Conservation (phyloP, 2,329 filamentous ascomycete genomes). For the Stylonectria norvegica region DNA sequence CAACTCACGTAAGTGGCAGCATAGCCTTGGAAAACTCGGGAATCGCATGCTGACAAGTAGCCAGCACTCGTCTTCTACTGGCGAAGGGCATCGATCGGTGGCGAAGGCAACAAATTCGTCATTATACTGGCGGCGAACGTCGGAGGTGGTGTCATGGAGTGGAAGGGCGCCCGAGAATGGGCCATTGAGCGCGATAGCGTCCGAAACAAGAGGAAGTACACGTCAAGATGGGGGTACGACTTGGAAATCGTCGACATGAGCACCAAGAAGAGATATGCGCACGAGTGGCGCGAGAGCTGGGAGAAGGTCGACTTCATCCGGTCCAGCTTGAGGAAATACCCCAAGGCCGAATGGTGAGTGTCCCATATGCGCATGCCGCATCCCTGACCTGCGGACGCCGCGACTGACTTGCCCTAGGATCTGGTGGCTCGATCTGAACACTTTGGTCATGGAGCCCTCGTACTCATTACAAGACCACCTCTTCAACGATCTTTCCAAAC, state of each 20-base stretch:
- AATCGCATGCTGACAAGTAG: constrained; percentile 2
- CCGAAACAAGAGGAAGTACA: constrained; percentile 90
- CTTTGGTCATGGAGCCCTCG: constrained; percentile 93
- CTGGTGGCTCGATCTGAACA: constrained; percentile 98
- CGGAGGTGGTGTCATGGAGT: constrained; percentile 97
- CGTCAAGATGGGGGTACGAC: constrained; percentile 85
- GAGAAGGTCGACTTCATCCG: constrained; percentile 96
- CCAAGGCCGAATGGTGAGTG: constrained; percentile 88
- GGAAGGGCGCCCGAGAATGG: constrained; percentile 97
- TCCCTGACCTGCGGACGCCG: neutral
- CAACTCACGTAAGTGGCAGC: constrained; percentile 62
- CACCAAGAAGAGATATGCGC: constrained; percentile 96
- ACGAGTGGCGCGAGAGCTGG: constrained; percentile 99
- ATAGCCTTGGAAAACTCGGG: neutral
- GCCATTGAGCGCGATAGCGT: constrained; percentile 96
- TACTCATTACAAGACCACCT: constrained; percentile 88
- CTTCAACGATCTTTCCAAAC: constrained; percentile 71
- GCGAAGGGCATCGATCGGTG: constrained; percentile 68
- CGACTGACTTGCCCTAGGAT: constrained; percentile 64
- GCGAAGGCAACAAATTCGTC: constrained; percentile 86
- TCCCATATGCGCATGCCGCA: neutral
- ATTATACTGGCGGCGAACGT: constrained; percentile 91
- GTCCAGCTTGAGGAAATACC: constrained; percentile 86
- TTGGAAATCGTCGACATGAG: constrained; percentile 97
- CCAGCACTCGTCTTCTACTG: constrained; percentile 58